phyloP scores from a whole-genome alignment of 73 alveolate species.

The Blepharisma stoltei region DNA sequence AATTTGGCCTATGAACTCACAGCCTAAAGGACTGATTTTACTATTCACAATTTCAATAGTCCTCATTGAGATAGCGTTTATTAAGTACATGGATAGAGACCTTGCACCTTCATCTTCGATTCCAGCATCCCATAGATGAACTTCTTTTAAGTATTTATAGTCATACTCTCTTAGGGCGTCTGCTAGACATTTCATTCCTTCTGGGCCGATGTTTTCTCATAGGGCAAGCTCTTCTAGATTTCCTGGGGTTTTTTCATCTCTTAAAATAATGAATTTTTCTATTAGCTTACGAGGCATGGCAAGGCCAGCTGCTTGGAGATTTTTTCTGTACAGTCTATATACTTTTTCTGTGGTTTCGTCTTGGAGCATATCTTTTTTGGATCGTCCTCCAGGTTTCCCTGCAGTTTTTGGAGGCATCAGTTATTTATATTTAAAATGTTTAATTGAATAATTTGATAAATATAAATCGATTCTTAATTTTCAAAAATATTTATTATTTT shows the following conservation, averaged over 20 bases:
- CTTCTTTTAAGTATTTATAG: constrained; percentile 50
- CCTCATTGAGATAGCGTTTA: constrained; percentile 31
- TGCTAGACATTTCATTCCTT: constrained; percentile 56
- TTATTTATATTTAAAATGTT: too few species aligned
- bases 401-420: constrained; percentile 22
- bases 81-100: constrained; percentile 44
- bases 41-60: constrained; percentile 56
- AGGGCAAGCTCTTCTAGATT: constrained; percentile 42
- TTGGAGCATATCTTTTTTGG: constrained; percentile 37
- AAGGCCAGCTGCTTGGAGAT: constrained; percentile 57
- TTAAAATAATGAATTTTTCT: constrained; percentile 51
- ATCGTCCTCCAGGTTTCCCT: constrained; percentile 25
- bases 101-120: constrained; percentile 76
- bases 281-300: constrained; percentile 41
- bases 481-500: not conserved
- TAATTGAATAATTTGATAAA: not conserved
- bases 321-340: constrained; percentile 47
- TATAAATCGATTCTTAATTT: not conserved
- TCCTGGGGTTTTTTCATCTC: constrained; percentile 47
- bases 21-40: constrained; percentile 54
- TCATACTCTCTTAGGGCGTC: constrained; percentile 54
- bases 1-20: constrained; percentile 57
- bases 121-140: constrained; percentile 67
- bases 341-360: constrained; percentile 56
- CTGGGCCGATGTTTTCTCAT: constrained; percentile 74